Evolutionary conservation across 306 rosid genomes (phyloP).

Genomic region (Canavalia gladiata): DNA sequence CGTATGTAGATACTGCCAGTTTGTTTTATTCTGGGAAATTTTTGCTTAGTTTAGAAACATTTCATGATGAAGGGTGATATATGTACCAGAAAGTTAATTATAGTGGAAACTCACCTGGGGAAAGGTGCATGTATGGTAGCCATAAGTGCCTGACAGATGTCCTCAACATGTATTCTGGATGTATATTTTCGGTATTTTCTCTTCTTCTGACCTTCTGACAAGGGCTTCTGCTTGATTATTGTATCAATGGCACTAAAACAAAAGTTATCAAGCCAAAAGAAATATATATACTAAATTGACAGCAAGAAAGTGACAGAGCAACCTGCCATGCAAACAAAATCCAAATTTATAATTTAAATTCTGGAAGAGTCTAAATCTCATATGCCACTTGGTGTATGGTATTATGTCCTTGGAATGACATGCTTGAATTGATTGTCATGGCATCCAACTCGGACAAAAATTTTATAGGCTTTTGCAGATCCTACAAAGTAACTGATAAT

Average conservation of each 20-base stretch:
- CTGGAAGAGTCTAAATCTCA: neutral
- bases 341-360: slow-evolving; percentile 30
- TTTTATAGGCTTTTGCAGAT: neutral
- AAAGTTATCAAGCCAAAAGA: slow-evolving; percentile 16
- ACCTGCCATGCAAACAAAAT: slow-evolving; percentile 1
- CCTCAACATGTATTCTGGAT: slow-evolving; percentile 85
- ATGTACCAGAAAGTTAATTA: neutral
- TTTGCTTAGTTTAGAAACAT: slow-evolving; percentile 21
- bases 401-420: slow-evolving; percentile 12
- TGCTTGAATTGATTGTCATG: slow-evolving; percentile 18
- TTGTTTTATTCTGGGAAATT: slow-evolving; percentile 1
- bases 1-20: neutral
- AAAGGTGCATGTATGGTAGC: slow-evolving; percentile 61
- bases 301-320: neutral
- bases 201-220: slow-evolving; percentile 70
- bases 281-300: neutral
- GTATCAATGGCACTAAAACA: slow-evolving; percentile 79
- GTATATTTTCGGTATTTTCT: slow-evolving; percentile 70
- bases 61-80: neutral
- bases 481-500: slow-evolving; percentile 23
- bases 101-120: slow-evolving; percentile 52
- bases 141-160: slow-evolving; percentile 82
- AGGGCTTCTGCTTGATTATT: slow-evolving; percentile 66
- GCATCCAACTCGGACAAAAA: slow-evolving; percentile 12
- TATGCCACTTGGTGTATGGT: slow-evolving; percentile 8